A percentile compares a stretch with the other conserved stretches of the same genome.
These are phyloP conservation scores for Thecaphora frezii DNA, from an alignment of 1,284 basidiomycete genomes.

Conservation along the genomic window DNA sequence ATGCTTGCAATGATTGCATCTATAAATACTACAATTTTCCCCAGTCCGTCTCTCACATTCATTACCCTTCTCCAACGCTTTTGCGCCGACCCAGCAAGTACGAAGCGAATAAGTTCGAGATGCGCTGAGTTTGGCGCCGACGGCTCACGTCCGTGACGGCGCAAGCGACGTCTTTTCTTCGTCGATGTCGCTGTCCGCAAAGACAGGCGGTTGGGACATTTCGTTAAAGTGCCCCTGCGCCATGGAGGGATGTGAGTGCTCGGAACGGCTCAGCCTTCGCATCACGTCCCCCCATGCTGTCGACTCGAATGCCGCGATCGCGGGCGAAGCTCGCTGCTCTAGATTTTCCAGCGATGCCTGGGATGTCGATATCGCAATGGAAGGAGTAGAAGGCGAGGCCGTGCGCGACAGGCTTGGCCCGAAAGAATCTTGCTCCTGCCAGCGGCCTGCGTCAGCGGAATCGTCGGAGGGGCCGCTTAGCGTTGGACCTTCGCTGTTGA, in stretches of 20 bases:
- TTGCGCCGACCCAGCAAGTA: no score
- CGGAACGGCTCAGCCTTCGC: slow-evolving; percentile 23
- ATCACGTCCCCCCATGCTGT: slow-evolving; percentile 42
- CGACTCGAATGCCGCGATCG: slow-evolving; percentile 32
- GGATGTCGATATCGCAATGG: slow-evolving; percentile 12
- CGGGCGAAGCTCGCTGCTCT: slow-evolving; percentile 28
- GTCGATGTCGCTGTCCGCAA: neutral
- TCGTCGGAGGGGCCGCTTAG: slow-evolving; percentile 8
- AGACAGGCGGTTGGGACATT: neutral
- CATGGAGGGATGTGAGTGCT: neutral
- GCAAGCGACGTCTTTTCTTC: neutral
- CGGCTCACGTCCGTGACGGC: neutral
- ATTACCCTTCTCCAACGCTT: no score
- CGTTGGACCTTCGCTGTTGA: slow-evolving; percentile 3
- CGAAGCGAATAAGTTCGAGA: no score
- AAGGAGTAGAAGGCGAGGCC: no score
- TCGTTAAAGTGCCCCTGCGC: neutral
- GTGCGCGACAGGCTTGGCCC: no score
- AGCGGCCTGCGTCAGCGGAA: neutral
- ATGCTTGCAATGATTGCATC: no score
- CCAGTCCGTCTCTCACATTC: no score
- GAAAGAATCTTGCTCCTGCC: neutral
- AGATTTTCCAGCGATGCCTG: slow-evolving; percentile 25
- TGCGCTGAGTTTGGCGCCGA: no score
- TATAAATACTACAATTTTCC: no score